phyloP scores from a whole-genome alignment of 1,139 yeast genomes.

The Taphrina flavorubra region DNA sequence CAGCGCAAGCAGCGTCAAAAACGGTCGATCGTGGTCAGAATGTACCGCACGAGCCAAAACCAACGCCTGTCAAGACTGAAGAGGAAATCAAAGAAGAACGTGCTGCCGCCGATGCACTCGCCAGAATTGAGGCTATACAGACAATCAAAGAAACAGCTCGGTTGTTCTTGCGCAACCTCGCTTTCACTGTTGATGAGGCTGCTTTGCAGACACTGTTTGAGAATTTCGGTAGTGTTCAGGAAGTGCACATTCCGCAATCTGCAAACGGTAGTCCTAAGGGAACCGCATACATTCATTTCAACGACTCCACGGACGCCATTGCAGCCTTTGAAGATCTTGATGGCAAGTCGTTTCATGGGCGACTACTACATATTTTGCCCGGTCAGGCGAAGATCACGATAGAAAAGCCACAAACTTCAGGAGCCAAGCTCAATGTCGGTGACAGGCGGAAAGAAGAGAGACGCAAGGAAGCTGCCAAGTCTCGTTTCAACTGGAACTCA shows the following conservation, averaged over 20 bases:
- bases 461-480: slow-evolving; percentile 81
- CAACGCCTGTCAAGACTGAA: slow-evolving; percentile 20
- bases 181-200: slow-evolving; percentile 77
- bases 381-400: slow-evolving; percentile 73
- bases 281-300: slow-evolving; percentile 81
- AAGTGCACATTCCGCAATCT: slow-evolving; percentile 83
- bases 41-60: background rate
- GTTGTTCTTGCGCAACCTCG: slow-evolving; percentile 82
- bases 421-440: slow-evolving; percentile 27
- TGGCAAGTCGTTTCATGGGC: slow-evolving; percentile 91
- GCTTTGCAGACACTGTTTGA: slow-evolving; percentile 70
- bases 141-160: slow-evolving; percentile 76
- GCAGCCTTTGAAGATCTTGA: slow-evolving; percentile 75
- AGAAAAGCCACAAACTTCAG: slow-evolving; percentile 66
- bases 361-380: slow-evolving; percentile 86
- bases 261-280: slow-evolving; percentile 93
- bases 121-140: slow-evolving; percentile 50
- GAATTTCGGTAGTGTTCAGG: slow-evolving; percentile 55
- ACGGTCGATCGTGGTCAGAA: background rate
- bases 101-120: slow-evolving; percentile 45
- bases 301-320: slow-evolving; percentile 70
- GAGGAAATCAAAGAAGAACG: slow-evolving; percentile 46
- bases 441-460: slow-evolving; percentile 88
- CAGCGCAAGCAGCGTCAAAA: background rate
- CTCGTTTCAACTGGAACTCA: slow-evolving; percentile 94